phyloP scores from a whole-genome alignment of 805 yeast species.

The Sugiyamaella marilandica region DNA sequence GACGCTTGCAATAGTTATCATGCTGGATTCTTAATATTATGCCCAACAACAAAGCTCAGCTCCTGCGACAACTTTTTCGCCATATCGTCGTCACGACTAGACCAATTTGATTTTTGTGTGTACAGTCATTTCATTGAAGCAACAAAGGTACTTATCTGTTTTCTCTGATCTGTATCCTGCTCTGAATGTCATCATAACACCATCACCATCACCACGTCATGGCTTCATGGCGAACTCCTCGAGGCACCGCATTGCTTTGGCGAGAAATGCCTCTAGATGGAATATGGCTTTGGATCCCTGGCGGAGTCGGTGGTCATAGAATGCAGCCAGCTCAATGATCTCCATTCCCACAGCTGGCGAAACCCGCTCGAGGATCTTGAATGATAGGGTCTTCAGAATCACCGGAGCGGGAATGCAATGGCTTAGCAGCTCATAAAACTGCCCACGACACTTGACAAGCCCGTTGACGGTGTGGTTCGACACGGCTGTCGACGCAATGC shows the following conservation, averaged over 20 bases:
- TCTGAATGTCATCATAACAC: background rate
- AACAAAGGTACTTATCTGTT: too few relatives aligned
- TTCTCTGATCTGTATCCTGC: background rate
- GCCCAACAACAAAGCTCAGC: too few relatives aligned
- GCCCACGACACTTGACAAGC: conserved; percentile 53
- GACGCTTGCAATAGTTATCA: too few relatives aligned
- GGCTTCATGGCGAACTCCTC: conserved; percentile 34
- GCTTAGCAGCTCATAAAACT: conserved; percentile 73
- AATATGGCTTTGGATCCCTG: conserved; percentile 86
- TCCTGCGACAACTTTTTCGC: too few relatives aligned
- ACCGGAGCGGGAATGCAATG: conserved; percentile 90
- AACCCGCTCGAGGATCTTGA: conserved; percentile 31
- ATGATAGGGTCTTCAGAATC: conserved; percentile 59
- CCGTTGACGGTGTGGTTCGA: conserved; percentile 55
- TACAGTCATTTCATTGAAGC: too few relatives aligned
- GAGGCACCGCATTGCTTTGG: conserved; percentile 74
- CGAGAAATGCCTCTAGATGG: conserved; percentile 92
- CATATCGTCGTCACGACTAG: too few relatives aligned
- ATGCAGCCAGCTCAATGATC: conserved; percentile 55
- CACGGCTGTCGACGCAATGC: conserved; percentile 55
- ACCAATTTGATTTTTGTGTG: too few relatives aligned
- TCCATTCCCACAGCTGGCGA: conserved; percentile 24
- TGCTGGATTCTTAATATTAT: too few relatives aligned
- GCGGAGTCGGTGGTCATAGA: conserved; percentile 74
- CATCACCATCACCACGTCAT: background rate